phyloP scores from a whole-genome alignment of 2,329 filamentous ascomycete genomes.

The Diaporthe eres region DNA sequence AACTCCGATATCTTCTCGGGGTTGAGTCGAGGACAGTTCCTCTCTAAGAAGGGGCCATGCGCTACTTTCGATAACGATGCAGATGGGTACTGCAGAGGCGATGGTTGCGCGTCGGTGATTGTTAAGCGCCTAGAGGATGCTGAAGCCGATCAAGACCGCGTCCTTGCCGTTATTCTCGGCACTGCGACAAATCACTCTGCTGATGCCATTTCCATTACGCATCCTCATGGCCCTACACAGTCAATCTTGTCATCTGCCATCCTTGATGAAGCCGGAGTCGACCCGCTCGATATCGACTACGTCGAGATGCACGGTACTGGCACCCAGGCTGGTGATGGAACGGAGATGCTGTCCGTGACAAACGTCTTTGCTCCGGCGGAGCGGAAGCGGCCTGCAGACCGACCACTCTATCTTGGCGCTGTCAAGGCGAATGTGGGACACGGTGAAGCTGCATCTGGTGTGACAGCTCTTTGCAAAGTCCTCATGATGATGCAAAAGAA shows the following conservation, averaged over 20 bases:
- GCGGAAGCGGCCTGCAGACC: constrained; percentile 60
- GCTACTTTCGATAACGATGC: constrained; percentile 86
- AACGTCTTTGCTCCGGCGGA: constrained; percentile 64
- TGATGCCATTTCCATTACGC: constrained; percentile 85
- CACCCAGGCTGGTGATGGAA: constrained; percentile 86
- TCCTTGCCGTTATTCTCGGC: constrained; percentile 81
- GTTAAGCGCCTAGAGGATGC: constrained; percentile 87
- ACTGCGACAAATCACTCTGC: constrained; percentile 86
- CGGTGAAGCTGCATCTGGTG: constrained; percentile 72
- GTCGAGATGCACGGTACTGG: constrained; percentile 94
- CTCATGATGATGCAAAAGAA: constrained; percentile 75
- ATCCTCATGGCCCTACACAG: constrained; percentile 84
- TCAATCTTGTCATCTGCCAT: constrained; percentile 79
- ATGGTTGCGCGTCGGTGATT: constrained; percentile 80
- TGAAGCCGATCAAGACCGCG: constrained; percentile 81
- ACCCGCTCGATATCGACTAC: constrained; percentile 83
- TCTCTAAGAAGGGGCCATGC: constrained; percentile 82
- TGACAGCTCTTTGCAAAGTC: constrained; percentile 75
- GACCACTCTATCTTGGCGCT: constrained; percentile 73
- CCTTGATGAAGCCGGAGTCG: constrained; percentile 79
- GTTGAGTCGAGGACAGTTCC: constrained; percentile 81
- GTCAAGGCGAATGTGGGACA: constrained; percentile 77
- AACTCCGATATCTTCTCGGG: constrained; percentile 86
- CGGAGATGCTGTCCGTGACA: constrained; percentile 85
- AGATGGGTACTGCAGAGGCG: constrained; percentile 86